Conservation (phyloP, 305 asterid species). For the Solanum hybrid region DNA sequence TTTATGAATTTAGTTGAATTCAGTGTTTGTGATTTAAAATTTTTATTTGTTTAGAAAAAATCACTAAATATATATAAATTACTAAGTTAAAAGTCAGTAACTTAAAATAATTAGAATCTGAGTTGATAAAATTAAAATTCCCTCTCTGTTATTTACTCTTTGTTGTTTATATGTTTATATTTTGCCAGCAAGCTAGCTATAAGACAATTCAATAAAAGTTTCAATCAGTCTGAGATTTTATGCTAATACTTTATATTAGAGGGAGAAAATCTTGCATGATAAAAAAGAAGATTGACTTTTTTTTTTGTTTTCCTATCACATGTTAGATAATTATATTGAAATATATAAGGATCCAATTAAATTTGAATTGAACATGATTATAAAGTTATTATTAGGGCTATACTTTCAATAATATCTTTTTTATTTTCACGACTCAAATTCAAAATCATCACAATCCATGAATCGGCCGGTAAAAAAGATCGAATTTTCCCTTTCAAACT, state of each 20-base stretch:
- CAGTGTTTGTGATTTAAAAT: fast-evolving
- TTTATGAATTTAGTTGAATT: fast-evolving
- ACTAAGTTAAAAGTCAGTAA: too few relatives aligned
- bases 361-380: neutral
- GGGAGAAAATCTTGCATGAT: neutral
- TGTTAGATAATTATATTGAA: neutral
- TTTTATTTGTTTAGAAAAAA: neutral
- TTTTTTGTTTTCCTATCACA: neutral
- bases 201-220: neutral
- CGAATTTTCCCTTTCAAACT: neutral
- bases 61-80: neutral
- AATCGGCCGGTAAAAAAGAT: neutral
- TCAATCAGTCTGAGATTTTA: neutral
- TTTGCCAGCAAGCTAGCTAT: neutral
- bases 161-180: neutral
- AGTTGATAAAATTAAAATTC: neutral
- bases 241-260: neutral
- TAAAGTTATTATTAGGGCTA: neutral
- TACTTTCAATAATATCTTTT: neutral
- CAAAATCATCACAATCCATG: fast-evolving
- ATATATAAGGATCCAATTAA: fast-evolving
- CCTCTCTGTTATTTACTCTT: neutral
- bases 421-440: neutral
- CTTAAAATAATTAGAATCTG: neutral
- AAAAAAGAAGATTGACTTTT: neutral